A percentile compares a stretch with the other conserved stretches of the same genome.
Evolutionary conservation across 768 basidiomycete species (phyloP).

Genomic region (Neoboletus magnificus): DNA sequence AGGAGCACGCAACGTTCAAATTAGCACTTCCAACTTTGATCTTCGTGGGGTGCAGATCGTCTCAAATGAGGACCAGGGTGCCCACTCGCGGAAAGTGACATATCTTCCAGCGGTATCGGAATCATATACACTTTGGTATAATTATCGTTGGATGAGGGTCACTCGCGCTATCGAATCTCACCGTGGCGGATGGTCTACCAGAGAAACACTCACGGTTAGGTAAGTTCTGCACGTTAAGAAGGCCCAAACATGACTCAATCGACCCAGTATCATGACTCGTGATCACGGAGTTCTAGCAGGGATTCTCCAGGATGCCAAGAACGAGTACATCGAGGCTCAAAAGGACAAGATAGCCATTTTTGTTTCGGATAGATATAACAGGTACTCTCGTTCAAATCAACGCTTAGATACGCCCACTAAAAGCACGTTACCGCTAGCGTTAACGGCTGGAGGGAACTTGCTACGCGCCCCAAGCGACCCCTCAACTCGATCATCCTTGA

Average conservation of each 20-base stretch:
- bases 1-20: slow-evolving; percentile 48
- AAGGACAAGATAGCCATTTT: slow-evolving; percentile 52
- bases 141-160: slow-evolving; percentile 30
- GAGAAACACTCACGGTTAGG: slow-evolving; percentile 25
- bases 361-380: slow-evolving; percentile 43
- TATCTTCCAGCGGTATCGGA: slow-evolving; percentile 34
- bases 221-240: neutral
- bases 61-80: slow-evolving; percentile 20
- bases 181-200: slow-evolving; percentile 16
- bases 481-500: slow-evolving; percentile 68
- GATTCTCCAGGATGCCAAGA: slow-evolving; percentile 55
- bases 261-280: slow-evolving; percentile 48
- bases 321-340: slow-evolving; percentile 47
- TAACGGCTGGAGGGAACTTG: slow-evolving; percentile 52
- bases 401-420: neutral
- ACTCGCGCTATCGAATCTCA: slow-evolving; percentile 20
- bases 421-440: slow-evolving; percentile 11
- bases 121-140: slow-evolving; percentile 35
- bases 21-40: slow-evolving; percentile 43
- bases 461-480: slow-evolving; percentile 61
- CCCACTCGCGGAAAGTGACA: slow-evolving; percentile 28
- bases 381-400: slow-evolving; percentile 22
- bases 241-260: neutral
- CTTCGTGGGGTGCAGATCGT: slow-evolving; percentile 25
- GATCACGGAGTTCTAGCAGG: slow-evolving; percentile 44